phyloP scores from a whole-genome alignment of 331 rosid genomes.

The Prunus yedoensis region DNA sequence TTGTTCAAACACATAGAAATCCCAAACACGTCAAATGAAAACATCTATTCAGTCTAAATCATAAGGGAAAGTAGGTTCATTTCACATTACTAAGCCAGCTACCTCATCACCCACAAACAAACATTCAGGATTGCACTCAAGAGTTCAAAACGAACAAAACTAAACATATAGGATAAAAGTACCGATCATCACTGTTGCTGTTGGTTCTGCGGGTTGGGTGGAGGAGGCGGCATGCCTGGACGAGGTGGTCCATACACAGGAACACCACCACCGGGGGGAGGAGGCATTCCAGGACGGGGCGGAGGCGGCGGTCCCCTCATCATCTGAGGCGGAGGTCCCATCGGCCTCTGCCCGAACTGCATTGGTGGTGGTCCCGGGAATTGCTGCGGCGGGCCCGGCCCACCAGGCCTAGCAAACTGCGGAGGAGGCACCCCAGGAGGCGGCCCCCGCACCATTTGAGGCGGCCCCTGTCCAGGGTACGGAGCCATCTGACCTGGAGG shows the following conservation, averaged over 20 bases:
- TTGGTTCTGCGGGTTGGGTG: conserved; percentile 76
- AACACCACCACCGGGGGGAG: conserved; percentile 79
- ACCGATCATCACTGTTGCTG: conserved; percentile 60
- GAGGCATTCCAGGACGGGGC: conserved; percentile 92
- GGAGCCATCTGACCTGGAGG: conserved; percentile 62
- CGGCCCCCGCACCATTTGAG: conserved; percentile 58
- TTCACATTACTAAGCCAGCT: neutral
- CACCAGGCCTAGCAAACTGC: conserved; percentile 69
- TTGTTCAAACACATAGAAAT: no score
- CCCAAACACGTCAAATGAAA: no score
- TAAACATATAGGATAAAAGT: no score
- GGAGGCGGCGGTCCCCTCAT: conserved; percentile 91
- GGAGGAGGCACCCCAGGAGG: conserved; percentile 73
- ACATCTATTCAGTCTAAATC: neutral
- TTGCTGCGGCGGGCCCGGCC: conserved; percentile 50
- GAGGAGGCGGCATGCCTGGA: conserved; percentile 83
- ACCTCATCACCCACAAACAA: neutral
- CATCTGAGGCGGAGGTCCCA: conserved; percentile 99
- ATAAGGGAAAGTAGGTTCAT: neutral
- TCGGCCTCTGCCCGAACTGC: conserved; percentile 88
- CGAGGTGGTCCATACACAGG: conserved; percentile 86
- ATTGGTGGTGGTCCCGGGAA: conserved; percentile 54
- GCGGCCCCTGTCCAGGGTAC: conserved; percentile 67
- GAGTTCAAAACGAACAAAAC: neutral
- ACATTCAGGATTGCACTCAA: neutral